A percentile compares a stretch with the other conserved stretches of the same genome.
phyloP scores from a whole-genome alignment of 2,329 filamentous ascomycete species.

The Didymella sp. region DNA sequence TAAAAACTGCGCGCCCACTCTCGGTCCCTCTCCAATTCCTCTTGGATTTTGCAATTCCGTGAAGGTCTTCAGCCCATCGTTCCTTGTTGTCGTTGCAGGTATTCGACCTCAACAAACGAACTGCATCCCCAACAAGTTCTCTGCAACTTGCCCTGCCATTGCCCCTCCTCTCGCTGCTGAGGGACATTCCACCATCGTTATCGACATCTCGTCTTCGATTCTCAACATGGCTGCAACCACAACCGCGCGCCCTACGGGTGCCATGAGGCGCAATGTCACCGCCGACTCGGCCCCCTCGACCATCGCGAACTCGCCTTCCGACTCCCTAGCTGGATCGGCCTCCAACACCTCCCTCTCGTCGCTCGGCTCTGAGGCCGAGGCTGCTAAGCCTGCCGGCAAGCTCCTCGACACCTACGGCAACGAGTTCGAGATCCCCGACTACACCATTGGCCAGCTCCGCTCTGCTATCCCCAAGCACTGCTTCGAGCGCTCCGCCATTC shows the following conservation, averaged over 20 bases:
- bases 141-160: conserved; percentile 19
- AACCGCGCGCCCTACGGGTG: conserved; percentile 60
- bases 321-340: conserved; percentile 68
- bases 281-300: conserved; percentile 62
- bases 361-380: conserved; percentile 71
- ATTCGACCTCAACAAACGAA: conserved; percentile 30
- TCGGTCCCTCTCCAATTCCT: conserved; percentile 28
- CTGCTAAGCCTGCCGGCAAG: conserved; percentile 61
- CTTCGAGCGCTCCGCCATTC: conserved; percentile 82
- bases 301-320: conserved; percentile 62
- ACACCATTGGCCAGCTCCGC: conserved; percentile 95
- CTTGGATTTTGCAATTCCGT: conserved; percentile 24
- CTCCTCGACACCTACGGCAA: conserved; percentile 94
- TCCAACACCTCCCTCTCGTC: conserved; percentile 95
- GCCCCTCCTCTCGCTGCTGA: conserved; percentile 15
- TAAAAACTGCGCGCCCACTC: conserved; percentile 18
- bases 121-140: conserved; percentile 36
- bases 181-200: conserved; percentile 3
- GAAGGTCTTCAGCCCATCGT: conserved; percentile 15
- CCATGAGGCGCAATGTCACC: conserved; percentile 55
- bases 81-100: conserved; percentile 18
- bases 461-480: conserved; percentile 98
- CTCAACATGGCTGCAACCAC: conserved; percentile 57
- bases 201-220: conserved; percentile 9
- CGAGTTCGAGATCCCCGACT: conserved; percentile 90